These are phyloP conservation scores for Vigna radiata DNA, from an alignment of 306 rosid species.

Conservation along the genomic window DNA sequence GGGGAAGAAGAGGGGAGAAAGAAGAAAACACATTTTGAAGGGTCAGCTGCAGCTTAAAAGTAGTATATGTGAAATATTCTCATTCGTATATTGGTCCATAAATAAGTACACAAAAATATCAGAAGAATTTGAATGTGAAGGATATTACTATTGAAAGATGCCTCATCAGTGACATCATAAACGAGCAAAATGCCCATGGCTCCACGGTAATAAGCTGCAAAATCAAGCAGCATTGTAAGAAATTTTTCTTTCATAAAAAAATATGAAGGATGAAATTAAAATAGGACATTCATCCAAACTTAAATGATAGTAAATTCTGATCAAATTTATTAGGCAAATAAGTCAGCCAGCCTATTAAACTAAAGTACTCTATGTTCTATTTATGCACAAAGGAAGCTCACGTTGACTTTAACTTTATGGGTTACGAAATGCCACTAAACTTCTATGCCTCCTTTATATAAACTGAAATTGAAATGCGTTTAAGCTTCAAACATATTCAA, in stretches of 20 bases:
- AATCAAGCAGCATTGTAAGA: conserved; percentile 30
- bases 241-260: conserved; percentile 17
- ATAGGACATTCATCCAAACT: neutral
- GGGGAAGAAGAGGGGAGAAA: neutral
- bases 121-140: conserved; percentile 21
- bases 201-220: conserved; percentile 81
- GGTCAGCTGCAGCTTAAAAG: neutral
- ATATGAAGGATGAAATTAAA: neutral
- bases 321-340: neutral
- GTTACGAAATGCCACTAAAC: neutral
- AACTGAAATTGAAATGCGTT: conserved; percentile 3
- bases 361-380: neutral
- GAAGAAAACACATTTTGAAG: conserved; percentile 16
- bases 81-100: neutral
- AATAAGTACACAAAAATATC: conserved; percentile 18
- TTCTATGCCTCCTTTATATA: neutral
- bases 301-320: neutral
- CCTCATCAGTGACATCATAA: conserved; percentile 80
- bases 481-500: neutral
- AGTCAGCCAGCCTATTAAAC: neutral
- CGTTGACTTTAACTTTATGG: conserved; percentile 3
- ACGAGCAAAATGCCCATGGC: conserved; percentile 82
- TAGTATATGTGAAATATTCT: neutral
- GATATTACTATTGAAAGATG: conserved; percentile 72
- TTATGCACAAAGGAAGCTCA: neutral